Base-by-base conservation (phyloP, 1,284 basidiomycete species). In the Ganoderma boninense region DNA sequence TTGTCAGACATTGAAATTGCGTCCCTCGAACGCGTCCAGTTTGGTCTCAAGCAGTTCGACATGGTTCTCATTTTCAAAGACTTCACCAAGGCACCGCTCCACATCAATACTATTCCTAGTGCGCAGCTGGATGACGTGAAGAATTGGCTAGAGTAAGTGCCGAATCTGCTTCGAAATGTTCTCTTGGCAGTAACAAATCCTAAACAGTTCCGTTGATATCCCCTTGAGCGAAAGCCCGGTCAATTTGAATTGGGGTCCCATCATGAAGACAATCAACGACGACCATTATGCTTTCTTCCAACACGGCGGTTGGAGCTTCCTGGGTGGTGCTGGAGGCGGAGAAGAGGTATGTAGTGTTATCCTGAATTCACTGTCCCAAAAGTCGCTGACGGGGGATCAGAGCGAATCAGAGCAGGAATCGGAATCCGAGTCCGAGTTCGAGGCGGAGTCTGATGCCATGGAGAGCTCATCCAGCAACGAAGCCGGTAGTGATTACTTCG, bases 201-300 rank as follows among this genome's bases (percentile, higher is more conserved):
- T 60, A 18, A 6, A 56, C 71, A 97, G 95, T 80, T 97, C 96
- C 14, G 97, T 98, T 68, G 98, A 99, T 80, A 97, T 99, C 69
- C 93, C 97, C 18, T 90, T 98, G 82, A 95, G 95, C 60, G 98
- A 99, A 82, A 95, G 97, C 13, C 96, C 96, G 1, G 96, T 99
- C 83, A 99, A 99, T 82, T 85, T 99, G 82, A 98, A 98, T 79
- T 99, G 98, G 98, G 92, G 92, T 20, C 95, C 95, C 4, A 98
- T 99, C 80, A 98, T 98, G 95, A 97, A 97, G 82, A 96, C 95
- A 42, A 92, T 98, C 83, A 97, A 97, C 76, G 97, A 98, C 73
- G 95, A 95, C 77, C 97, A 98, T 0, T 92, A 95, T 78, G 95
- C 95, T 65, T 99, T 99, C 86, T 99, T 98, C 90, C 93, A 92